Evolutionary conservation across 768 basidiomycete genomes (phyloP), one percentile per base, ranked within the genome.

Genomic region (Leccinum arenicola): DNA sequence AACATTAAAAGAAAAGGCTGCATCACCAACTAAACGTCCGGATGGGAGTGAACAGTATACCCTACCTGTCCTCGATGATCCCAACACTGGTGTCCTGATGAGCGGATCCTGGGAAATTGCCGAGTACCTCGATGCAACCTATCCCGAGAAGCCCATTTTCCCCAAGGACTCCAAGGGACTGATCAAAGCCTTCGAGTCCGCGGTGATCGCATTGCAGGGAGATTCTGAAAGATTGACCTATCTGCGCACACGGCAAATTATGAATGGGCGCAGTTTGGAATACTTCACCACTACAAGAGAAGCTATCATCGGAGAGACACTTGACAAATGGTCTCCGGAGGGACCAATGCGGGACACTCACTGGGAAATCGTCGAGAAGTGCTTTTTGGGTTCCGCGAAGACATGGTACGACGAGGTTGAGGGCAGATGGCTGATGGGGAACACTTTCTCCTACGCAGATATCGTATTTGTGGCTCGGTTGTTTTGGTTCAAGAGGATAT

Each of bases 291-390:
- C 57, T 19, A 77, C 74, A 5, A 66, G 77, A 35, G 72, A 75
- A 56, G 57, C 15, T 3, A n/a, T 8, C 3, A 69, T 76, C 50
- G 77, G 77, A 6, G 68, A 60, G 47, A 65, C 67, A 14, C 59
- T 84, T 53, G 78, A 80, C 25, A 73, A 79, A 33, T 60, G 80
- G 33, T 68, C 68, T 6, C 76, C 77, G 0, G 70, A 66, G 48
- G 75, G 76, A 5, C 73, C 75, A 11, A 67, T 59, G 51, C 64
- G 73, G 15, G 68, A 68, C 6, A 71, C 53, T 10, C 70, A 74
- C 45, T 76, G 66, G 72, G 50, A 15, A n/a, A 38, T 27, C 40
- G 47, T 66, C 0, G 64, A 74, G 61, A 61, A 64, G 50, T n/a
- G 14, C 9, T 61, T 17, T 6, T 55, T 56, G 50, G 31, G 49